Percentiles rank a stretch among this genome's conserved stretches.
phyloP scores from a whole-genome alignment of 2,329 filamentous ascomycete species.

The Trichoderma koningii region DNA sequence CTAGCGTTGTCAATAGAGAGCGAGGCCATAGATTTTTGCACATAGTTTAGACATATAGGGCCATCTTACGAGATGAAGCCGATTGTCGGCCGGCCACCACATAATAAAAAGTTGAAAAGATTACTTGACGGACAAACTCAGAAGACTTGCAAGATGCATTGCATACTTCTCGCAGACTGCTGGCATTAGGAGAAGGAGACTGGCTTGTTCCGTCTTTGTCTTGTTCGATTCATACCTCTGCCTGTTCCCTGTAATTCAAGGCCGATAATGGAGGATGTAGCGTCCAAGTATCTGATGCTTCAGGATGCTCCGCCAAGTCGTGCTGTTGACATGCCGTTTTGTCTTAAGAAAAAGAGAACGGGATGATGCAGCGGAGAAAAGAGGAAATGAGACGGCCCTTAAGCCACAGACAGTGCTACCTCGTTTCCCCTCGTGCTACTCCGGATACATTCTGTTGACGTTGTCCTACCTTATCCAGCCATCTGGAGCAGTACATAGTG shows the following conservation, averaged over 20 bases:
- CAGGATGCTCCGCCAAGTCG: background rate
- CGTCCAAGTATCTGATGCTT: background rate
- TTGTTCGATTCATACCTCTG: background rate
- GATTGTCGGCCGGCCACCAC: background rate
- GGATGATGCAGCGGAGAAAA: background rate
- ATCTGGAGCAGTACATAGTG: background rate
- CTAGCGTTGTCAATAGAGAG: slow-evolving; percentile 25
- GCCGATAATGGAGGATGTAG: too few relatives aligned
- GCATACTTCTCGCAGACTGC: slow-evolving; percentile 1
- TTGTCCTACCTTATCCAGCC: background rate
- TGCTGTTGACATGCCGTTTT: background rate
- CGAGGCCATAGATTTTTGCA: slow-evolving; percentile 6
- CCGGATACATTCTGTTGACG: background rate
- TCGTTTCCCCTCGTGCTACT: background rate
- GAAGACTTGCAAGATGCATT: background rate
- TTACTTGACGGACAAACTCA: background rate
- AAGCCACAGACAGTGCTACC: background rate
- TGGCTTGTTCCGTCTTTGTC: background rate
- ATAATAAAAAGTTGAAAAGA: background rate
- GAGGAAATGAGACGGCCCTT: background rate
- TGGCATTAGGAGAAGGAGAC: background rate
- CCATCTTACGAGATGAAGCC: slow-evolving; percentile 3
- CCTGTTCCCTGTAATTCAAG: background rate
- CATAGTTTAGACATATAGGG: slow-evolving; percentile 15
- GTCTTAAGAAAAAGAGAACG: background rate